A percentile compares a stretch with the other conserved stretches of the same genome.
Conservation (phyloP, 805 yeast species). For the Tetrapisispora iriomotensis region DNA sequence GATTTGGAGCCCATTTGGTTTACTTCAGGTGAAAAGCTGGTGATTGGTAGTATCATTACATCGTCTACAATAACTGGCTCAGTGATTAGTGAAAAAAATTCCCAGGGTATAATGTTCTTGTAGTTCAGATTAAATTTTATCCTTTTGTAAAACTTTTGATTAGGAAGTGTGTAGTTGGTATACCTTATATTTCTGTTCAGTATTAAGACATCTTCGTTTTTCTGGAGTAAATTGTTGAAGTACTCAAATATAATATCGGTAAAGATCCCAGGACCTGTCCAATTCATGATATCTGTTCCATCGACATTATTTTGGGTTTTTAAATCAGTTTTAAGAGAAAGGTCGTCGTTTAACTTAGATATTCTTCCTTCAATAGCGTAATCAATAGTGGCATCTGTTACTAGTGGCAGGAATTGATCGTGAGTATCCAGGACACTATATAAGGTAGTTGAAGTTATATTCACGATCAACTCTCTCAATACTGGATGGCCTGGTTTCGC, state of each 20-base stretch:
- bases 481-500: constrained; percentile 87
- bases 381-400: constrained; percentile 12
- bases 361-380: constrained; percentile 24
- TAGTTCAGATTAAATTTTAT: constrained; percentile 15
- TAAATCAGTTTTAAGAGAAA: constrained; percentile 9
- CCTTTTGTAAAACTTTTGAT: constrained; percentile 19
- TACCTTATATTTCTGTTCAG: constrained; percentile 23
- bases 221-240: constrained; percentile 58
- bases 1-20: constrained; percentile 78
- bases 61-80: constrained; percentile 75
- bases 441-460: constrained; percentile 68
- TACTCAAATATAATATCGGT: constrained; percentile 65
- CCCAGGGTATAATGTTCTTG: constrained; percentile 39
- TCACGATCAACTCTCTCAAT: constrained; percentile 66
- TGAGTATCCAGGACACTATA: constrained; percentile 20
- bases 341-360: constrained; percentile 10
- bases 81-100: constrained; percentile 64
- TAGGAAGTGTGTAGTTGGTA: constrained; percentile 4
- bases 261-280: constrained; percentile 77
- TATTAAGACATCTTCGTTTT: constrained; percentile 48
- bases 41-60: constrained; percentile 76
- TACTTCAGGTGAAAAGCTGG: constrained; percentile 79
- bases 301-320: constrained; percentile 24
- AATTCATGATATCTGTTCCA: constrained; percentile 42
- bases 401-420: constrained; percentile 2